phyloP scores from a whole-genome alignment of 2,329 filamentous ascomycete genomes.

The Hirsutella thompsonii region DNA sequence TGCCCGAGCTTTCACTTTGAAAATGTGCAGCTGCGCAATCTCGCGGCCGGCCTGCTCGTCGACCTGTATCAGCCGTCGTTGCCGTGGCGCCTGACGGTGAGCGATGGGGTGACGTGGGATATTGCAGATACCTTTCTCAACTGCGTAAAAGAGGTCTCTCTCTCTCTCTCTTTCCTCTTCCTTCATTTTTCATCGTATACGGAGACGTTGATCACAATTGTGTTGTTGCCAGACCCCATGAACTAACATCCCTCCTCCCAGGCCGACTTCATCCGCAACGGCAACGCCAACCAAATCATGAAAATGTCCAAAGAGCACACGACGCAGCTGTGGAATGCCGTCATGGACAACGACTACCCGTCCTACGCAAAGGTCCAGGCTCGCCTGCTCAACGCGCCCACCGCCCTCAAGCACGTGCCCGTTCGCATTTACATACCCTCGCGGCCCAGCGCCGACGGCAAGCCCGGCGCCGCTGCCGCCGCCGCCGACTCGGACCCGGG shows the following conservation, averaged over 20 bases:
- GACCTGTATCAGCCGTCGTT: conserved; percentile 42
- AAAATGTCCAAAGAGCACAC: conserved; percentile 74
- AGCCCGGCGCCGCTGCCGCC: too few relatives aligned
- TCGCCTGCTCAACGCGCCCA: conserved; percentile 63
- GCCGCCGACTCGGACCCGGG: conserved; percentile 17
- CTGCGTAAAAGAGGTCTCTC: conserved; percentile 45
- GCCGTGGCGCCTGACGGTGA: conserved; percentile 42
- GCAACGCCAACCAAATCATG: conserved; percentile 84
- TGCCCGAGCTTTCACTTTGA: conserved; percentile 49
- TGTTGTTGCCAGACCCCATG: not conserved
- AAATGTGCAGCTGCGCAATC: conserved; percentile 37
- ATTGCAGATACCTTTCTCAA: conserved; percentile 52
- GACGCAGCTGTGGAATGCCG: conserved; percentile 68
- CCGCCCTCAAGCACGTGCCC: conserved; percentile 70
- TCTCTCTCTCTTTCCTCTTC: not conserved
- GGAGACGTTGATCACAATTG: too few relatives aligned
- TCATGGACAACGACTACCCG: conserved; percentile 62
- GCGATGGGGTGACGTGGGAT: conserved; percentile 44
- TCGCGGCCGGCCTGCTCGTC: conserved; percentile 39
- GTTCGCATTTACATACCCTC: conserved; percentile 75
- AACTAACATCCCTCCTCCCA: conserved; percentile 11
- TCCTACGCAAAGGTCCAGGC: conserved; percentile 64
- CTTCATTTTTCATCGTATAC: too few relatives aligned
- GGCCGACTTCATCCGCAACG: conserved; percentile 80
- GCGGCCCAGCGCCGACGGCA: conserved; percentile 33